Base-by-base conservation (phyloP, 768 basidiomycete species). In the Clitopilus hobsonii region DNA sequence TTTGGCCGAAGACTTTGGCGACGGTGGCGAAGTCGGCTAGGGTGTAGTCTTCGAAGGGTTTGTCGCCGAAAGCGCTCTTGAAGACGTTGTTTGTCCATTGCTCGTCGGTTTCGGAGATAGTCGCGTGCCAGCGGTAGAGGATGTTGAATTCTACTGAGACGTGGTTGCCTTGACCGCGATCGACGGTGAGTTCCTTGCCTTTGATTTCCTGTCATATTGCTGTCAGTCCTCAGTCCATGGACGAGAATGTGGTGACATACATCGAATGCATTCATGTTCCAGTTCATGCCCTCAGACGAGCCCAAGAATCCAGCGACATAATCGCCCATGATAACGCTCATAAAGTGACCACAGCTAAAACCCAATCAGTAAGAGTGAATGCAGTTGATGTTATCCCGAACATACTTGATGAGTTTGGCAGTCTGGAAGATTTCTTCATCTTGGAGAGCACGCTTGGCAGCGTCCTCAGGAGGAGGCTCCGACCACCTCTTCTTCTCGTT, bases 61-160 rank as follows among this genome's bases (percentile, higher is more conserved):
- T 32, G n/a, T 67, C 41, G 76, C 71, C 58, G 50, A 83, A 80
- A 2, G 72, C 51, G 11, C 64, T 56, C 18, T 60, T 67, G 66
- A 88, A 82, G 5, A 72, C 38, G 3, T 62, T 63, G 48, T 83
- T 74, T 0, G 81, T 75, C 82, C 83, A 84, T 52, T 71, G 60
- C 16, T 74, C 72, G 60, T 87, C 85, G 14, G 64, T 56, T 47
- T 71, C 67, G n/a, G 78, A 79, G 3, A 80, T 62, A 1, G 78
- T 75, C 4, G 85, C 71, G 57, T 88, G 86, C 85, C 85, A 87
- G 28, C 75, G 55, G 64, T 79, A 79, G 2, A 78, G 63, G n/a
- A 77, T 53, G 48, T 75, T 88, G 71, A 89, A 89, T 63, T 90
- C 89, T 24, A 87, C 73, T 25, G 85, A 87, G 53, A 77, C 76